Base-by-base conservation (phyloP, 2,329 filamentous ascomycete genomes). In the Diplodia scrobiculata region DNA sequence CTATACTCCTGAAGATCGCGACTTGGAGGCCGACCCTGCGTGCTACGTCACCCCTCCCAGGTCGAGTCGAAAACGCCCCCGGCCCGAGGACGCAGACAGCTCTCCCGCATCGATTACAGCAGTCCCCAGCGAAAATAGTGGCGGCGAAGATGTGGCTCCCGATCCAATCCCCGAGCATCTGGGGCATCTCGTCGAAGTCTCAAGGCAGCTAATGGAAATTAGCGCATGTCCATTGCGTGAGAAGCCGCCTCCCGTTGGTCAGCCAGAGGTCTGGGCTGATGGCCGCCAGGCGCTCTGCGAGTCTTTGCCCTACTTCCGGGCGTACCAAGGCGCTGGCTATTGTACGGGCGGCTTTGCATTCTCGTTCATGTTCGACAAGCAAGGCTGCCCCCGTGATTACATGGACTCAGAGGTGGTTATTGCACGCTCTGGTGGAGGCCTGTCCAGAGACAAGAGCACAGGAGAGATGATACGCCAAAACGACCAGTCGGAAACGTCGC, bases 371-470 rank as follows among this genome's bases (percentile, higher is more conserved):
- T 79, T 89, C 21, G 86, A 90, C 70, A 80, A 79, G 0, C 81
- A 84, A 53, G 77, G 78, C 10, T 84, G 84, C 1, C 68, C 75
- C 1, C 80, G 86, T 2, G 87, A 90, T 66, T 81, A 85, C 58
- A 82, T 90, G 19, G 82, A 84, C 38, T 79, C 81, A 0, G 83
- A 89, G 63, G 79, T 91, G 2, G 79, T 91, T 38, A 87, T 92
- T 58, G 84, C 86, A 4, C 81, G 86, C 64, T 78, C 87, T 21
- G 86, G 87, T 10, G 87, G 87, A 14, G 82, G 84, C 1, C 81
- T 82, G 67, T 71, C 73, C 6, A 77, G 78, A 65, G 80, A 86
- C 71, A 76, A 79, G 5, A 75, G 76, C 1, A 74, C 73, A 3
- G 83, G 83, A 1, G 73, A 80, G 25, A 78, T 84, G 72, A 73